These are phyloP conservation scores for Blastocystis sp. DNA, from an alignment of 352 stramenopile genomes.

Conservation along the genomic window DNA sequence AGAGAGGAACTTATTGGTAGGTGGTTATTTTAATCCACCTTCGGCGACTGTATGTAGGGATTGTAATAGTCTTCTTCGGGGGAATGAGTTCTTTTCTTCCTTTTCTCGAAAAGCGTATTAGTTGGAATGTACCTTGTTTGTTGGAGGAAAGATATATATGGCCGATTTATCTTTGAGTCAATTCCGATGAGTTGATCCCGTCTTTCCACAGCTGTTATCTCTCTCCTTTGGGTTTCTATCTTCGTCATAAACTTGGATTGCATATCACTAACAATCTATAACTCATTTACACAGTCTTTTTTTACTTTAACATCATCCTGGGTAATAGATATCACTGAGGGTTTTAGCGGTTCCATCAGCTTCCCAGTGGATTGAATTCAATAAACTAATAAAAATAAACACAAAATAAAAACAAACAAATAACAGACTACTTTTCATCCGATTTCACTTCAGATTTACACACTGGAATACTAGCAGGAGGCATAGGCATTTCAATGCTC, in stretches of 20 bases:
- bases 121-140: not conserved
- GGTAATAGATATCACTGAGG: conserved; percentile 4
- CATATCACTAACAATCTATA: not conserved
- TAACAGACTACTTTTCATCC: not conserved
- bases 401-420: not conserved
- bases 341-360: conserved; percentile 3
- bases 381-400: not conserved
- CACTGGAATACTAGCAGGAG: not conserved
- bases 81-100: conserved; percentile 50
- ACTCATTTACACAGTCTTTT: not conserved
- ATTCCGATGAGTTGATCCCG: conserved; percentile 18
- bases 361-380: too few relatives aligned
- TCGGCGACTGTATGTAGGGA: conserved; percentile 10
- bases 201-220: not conserved
- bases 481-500: not conserved
- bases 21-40: conserved; percentile 35
- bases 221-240: not conserved
- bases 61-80: conserved; percentile 20
- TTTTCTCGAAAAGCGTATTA: conserved; percentile 31
- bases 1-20: not conserved
- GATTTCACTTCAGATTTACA: not conserved
- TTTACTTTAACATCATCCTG: not conserved
- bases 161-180: not conserved
- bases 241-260: not conserved
- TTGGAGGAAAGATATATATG: not conserved